Base-by-base conservation (phyloP, 495 filamentous ascomycete species). In the Diplogelasinospora grovesii region DNA sequence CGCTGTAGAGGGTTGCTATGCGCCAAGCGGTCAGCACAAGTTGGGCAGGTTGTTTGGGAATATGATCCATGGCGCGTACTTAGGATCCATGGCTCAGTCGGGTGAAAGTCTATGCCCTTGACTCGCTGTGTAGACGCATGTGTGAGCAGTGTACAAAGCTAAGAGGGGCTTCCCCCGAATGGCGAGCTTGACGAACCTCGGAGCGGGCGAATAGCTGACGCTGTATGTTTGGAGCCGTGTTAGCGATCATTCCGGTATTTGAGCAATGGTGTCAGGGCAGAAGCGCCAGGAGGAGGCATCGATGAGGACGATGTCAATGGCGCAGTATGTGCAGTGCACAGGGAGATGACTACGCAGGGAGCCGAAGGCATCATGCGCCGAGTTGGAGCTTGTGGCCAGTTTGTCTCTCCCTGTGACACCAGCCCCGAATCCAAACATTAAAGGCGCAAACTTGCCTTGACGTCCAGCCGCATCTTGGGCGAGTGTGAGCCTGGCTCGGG, bases 41-140 rank as follows among this genome's bases (percentile, higher is more conserved):
- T 4, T 23, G 11, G 19, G 16, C 4, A 26, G 21, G 36, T 30
- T 8, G 26, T 10, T 25, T 15, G 28, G 23, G 9, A 18, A 11
- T 20, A 15, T 18, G 14, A 8, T 16, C 16, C 16, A 9, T 13
- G 24, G 14, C n/a, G 33, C 52, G 20, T 48, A 60, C 59, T 96
- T 54, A 99, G 69, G 58, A 98, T 93, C 89, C 89, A 95, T 73
- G 89, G 87, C 73, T 95, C 89, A 38, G 85, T 86, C 18, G 89
- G 89, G 59, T 96, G 89, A 67, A 94, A 96, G 67, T 96, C 89
- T 59, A 96, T 94, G 56, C 89, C 89, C 69, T 95, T 96, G 47
- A 96, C 89, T 66, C 89, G 81, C 76, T 96, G 85, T 48, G 79
- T 85, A 62, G 26, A 13, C 1, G 16, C 8, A 13, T 42, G 16